Evolutionary conservation across 495 filamentous ascomycete species (phyloP).

Genomic region (Annulohypoxylon moriforme): DNA sequence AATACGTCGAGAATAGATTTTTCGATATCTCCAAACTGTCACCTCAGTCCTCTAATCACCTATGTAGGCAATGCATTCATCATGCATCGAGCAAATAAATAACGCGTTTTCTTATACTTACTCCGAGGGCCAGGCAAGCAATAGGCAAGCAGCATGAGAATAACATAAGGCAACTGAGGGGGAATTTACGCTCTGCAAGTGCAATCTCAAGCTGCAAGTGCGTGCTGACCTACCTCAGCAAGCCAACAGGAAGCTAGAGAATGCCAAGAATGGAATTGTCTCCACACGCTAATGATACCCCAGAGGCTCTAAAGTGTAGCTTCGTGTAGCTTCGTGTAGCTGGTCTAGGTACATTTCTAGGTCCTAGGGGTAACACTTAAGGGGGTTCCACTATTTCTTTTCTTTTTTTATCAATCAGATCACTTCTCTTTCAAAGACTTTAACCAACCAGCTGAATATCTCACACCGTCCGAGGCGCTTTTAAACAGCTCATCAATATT

Average conservation of each 20-base stretch:
- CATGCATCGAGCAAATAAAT: slow-evolving; percentile 36
- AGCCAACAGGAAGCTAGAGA: slow-evolving; percentile 27
- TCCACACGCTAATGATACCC: slow-evolving; percentile 45
- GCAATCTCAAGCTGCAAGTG: slow-evolving; percentile 23
- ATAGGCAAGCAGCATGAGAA: not conserved
- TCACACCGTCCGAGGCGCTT: not conserved
- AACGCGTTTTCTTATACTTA: slow-evolving; percentile 24
- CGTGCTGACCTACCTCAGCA: slow-evolving; percentile 23
- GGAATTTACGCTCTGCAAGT: slow-evolving; percentile 4
- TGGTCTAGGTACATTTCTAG: not conserved
- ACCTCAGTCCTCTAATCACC: slow-evolving; percentile 3
- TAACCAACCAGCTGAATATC: slow-evolving; percentile 26
- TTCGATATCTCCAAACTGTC: slow-evolving; percentile 32
- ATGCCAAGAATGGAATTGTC: slow-evolving; percentile 33
- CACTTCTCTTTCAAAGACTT: not conserved
- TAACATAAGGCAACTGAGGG: not conserved
- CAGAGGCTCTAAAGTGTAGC: slow-evolving; percentile 39
- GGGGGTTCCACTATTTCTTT: slow-evolving; percentile 11
- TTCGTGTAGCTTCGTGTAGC: slow-evolving; percentile 7
- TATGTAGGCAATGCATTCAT: slow-evolving; percentile 19
- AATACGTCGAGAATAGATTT: slow-evolving; percentile 18
- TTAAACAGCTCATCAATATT: slow-evolving; percentile 25
- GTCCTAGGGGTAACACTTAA: slow-evolving; percentile 17
- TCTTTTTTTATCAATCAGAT: slow-evolving; percentile 29
- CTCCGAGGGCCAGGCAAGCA: slow-evolving; percentile 14